Evolutionary conservation across 805 yeast genomes (phyloP), one percentile per base, ranked within the genome.

Genomic region (Starmerella geochares): DNA sequence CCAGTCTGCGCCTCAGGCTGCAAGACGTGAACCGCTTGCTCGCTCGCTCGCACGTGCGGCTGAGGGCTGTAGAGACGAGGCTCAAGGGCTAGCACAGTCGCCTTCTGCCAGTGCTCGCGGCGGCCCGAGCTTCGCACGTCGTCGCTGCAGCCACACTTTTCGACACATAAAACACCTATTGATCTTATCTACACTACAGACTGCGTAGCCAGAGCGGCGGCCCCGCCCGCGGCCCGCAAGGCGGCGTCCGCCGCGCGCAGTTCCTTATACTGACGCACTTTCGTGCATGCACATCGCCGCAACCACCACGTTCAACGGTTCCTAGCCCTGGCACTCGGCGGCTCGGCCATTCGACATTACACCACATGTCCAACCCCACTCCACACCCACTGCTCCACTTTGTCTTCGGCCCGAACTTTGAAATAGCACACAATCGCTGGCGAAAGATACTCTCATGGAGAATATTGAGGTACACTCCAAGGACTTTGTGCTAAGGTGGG

Each of bases 401-500:
- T n/a, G n/a, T n/a, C 16, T 21, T 16, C 21, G 6, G 21, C 21
- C 29, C 29, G 10, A 33, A 16, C 21, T 10, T 11, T n/a, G 23
- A n/a, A 10, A 11, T 9, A 23, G 14, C 19, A 6, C n/a, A 11
- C 33, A 44, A 25, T n/a, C 31, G 23, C 20, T 13, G 27, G 4
- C 19, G 4, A 6, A 6, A 21, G 21, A 6, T 21, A 13, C 24
- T 4, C 14, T 1, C n/a, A 85, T 87, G 96, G 97, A 90, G 66
- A 80, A 87, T 2, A 75, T 92, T 44, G 96, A 90, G 66, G 79
- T 92, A 21, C 94, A 88, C 59, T 80, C 94, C 45, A 83, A 86
- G 65, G 83, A 92, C 50, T 90, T 85, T 61, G 78, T 87, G 54
- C 84, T 88, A 60, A 86, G 90, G 59, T 92, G 97, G 97, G 79